phyloP scores from a whole-genome alignment of 768 basidiomycete genomes.

The Neoboletus subvelutipes region DNA sequence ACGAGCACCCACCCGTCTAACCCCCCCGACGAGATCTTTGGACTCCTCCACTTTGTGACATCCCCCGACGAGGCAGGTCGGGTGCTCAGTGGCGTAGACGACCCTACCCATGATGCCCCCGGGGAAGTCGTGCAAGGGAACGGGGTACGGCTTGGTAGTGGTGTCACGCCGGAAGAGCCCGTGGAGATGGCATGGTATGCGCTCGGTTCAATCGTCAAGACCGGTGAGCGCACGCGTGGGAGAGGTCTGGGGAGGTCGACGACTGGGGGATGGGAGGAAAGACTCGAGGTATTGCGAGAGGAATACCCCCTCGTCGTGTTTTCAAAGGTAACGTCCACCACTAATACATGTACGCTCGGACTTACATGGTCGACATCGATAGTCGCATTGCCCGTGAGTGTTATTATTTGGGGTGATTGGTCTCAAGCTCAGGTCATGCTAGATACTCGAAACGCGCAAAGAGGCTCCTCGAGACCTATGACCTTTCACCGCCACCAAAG shows the following conservation, averaged over 20 bases:
- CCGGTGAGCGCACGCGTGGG: conserved; percentile 4
- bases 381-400: conserved; percentile 78
- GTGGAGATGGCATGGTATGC: conserved; percentile 57
- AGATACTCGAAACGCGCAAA: conserved; percentile 35
- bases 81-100: conserved; percentile 17
- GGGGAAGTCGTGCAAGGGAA: neutral
- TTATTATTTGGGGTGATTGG: neutral
- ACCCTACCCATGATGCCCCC: conserved; percentile 1
- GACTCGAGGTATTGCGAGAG: conserved; percentile 42
- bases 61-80: conserved; percentile 31
- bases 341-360: neutral
- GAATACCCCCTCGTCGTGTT: conserved; percentile 72
- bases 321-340: conserved; percentile 68
- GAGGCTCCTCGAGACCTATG: conserved; percentile 56
- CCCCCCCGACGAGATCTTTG: conserved; percentile 59
- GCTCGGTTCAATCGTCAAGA: conserved; percentile 33
- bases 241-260: conserved; percentile 34
- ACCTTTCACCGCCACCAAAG: conserved; percentile 61
- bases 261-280: conserved; percentile 35
- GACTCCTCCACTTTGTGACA: conserved; percentile 65
- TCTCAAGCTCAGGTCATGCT: neutral
- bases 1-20: conserved; percentile 43
- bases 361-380: neutral
- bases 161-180: conserved; percentile 47
- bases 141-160: conserved; percentile 20